These are phyloP conservation scores for Suhomyces bokatorum DNA, from an alignment of 1,139 yeast species.

Conservation along the genomic window DNA sequence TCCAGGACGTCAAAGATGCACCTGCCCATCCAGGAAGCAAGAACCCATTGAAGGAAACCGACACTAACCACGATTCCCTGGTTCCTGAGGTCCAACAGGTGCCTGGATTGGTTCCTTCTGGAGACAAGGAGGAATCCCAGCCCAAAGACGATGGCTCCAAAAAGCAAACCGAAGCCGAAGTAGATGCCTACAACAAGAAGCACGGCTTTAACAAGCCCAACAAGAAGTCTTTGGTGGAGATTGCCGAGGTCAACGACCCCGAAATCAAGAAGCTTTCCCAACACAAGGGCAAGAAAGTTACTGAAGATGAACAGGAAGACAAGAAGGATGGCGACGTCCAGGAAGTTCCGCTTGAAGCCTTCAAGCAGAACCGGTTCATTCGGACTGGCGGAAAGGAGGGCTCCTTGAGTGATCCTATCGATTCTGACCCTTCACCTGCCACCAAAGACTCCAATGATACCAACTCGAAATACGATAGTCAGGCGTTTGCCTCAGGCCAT, in stretches of 20 bases:
- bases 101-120: slow-evolving; percentile 13
- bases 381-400: slow-evolving; percentile 21
- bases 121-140: slow-evolving; percentile 6
- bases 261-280: slow-evolving; percentile 20
- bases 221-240: slow-evolving; percentile 30
- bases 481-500: slow-evolving; percentile 6
- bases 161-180: slow-evolving; percentile 23
- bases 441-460: slow-evolving; percentile 2
- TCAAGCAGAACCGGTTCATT: slow-evolving; percentile 16
- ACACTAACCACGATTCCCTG: background rate
- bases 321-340: slow-evolving; percentile 15
- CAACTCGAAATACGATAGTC: slow-evolving; percentile 4
- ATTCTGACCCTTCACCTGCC: slow-evolving; percentile 1
- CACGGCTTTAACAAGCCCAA: slow-evolving; percentile 26
- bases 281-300: slow-evolving; percentile 17
- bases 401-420: slow-evolving; percentile 8
- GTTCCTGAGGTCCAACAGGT: slow-evolving; percentile 15
- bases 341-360: slow-evolving; percentile 13
- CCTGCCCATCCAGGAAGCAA: slow-evolving; percentile 20
- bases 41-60: slow-evolving; percentile 5
- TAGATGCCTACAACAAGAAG: slow-evolving; percentile 30
- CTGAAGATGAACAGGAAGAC: slow-evolving; percentile 11
- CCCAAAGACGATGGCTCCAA: slow-evolving; percentile 7
- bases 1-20: slow-evolving; percentile 23
- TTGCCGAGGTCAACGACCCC: slow-evolving; percentile 29